phyloP scores from a whole-genome alignment of 2,329 filamentous ascomycete species.

The Microcyclosporella mali region DNA sequence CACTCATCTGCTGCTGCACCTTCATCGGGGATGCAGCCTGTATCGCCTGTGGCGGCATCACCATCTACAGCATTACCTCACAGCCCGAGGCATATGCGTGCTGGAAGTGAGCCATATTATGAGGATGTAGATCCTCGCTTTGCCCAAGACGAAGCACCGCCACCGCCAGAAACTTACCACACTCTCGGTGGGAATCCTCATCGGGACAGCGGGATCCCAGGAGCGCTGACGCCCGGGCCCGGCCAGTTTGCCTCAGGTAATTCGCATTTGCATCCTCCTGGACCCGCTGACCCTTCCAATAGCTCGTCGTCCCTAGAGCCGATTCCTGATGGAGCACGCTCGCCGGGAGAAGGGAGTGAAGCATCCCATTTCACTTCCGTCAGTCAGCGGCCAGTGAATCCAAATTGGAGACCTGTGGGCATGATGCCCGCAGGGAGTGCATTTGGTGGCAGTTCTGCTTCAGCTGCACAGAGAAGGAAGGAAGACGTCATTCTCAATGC shows the following conservation, averaged over 20 bases:
- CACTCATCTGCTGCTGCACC: slow-evolving; percentile 15
- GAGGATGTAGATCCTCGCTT: slow-evolving; percentile 92
- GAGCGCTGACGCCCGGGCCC: slow-evolving; percentile 19
- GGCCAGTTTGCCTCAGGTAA: slow-evolving; percentile 7
- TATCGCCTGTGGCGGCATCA: slow-evolving; percentile 25
- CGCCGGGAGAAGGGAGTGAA: slow-evolving; percentile 60
- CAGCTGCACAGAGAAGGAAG: slow-evolving; percentile 41
- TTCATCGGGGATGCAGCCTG: slow-evolving; percentile 17
- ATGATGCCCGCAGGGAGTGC: slow-evolving; percentile 12
- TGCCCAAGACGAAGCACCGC: slow-evolving; percentile 44
- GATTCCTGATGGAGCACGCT: slow-evolving; percentile 57
- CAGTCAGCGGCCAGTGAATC: slow-evolving; percentile 81
- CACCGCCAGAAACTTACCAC: slow-evolving; percentile 7
- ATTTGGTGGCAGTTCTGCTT: slow-evolving; percentile 25
- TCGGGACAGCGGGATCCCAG: slow-evolving; percentile 17
- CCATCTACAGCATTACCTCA: slow-evolving; percentile 11
- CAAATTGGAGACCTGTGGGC: slow-evolving; percentile 63
- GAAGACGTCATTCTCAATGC: slow-evolving; percentile 68
- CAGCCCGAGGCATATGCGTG: slow-evolving; percentile 24
- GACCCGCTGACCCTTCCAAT: slow-evolving; percentile 12
- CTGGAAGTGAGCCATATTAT: slow-evolving; percentile 60
- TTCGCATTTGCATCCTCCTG: slow-evolving; percentile 4
- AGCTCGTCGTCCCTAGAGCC: slow-evolving; percentile 35
- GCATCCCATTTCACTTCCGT: slow-evolving; percentile 84
- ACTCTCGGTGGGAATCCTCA: slow-evolving; percentile 5